Evolutionary conservation across 2,329 filamentous ascomycete species (phyloP).

Genomic region (Aschersonia sp.): DNA sequence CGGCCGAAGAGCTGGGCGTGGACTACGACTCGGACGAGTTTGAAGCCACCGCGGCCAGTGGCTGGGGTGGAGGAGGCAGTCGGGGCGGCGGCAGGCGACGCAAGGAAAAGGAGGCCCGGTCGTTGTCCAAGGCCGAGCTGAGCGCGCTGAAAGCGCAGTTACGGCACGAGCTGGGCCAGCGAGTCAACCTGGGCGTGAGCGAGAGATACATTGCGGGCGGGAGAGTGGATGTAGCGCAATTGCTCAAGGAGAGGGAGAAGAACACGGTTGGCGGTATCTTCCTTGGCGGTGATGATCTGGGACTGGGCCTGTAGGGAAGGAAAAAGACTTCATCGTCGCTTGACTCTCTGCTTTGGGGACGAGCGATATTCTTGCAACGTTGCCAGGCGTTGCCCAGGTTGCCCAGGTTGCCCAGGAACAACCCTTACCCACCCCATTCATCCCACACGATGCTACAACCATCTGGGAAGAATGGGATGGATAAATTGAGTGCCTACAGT

Average conservation of each 20-base stretch:
- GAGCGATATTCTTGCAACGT: too few species aligned
- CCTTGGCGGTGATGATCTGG: conserved; percentile 25
- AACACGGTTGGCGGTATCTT: conserved; percentile 24
- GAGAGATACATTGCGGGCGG: conserved; percentile 76
- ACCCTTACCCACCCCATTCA: not conserved
- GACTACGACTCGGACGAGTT: conserved; percentile 88
- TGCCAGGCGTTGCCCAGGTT: too few species aligned
- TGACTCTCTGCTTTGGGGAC: not conserved
- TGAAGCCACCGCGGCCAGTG: conserved; percentile 56
- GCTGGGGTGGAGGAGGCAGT: conserved; percentile 45
- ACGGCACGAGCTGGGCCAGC: conserved; percentile 50
- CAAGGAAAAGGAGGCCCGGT: conserved; percentile 57
- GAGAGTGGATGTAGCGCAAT: conserved; percentile 63
- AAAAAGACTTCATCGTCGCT: not conserved
- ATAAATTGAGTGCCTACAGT: conserved; percentile 9
- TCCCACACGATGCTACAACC: not conserved
- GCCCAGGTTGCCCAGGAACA: not conserved
- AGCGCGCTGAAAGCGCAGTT: conserved; percentile 56
- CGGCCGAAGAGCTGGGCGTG: conserved; percentile 83
- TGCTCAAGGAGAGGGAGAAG: conserved; percentile 44
- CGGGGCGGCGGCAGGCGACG: conserved; percentile 59
- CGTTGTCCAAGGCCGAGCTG: conserved; percentile 59
- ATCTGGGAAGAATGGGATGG: not conserved
- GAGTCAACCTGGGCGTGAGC: conserved; percentile 78
- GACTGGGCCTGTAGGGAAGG: conserved; percentile 11